These are phyloP conservation scores for Artomyces pyxidatus DNA, from an alignment of 768 basidiomycete genomes.

Conservation along the genomic window DNA sequence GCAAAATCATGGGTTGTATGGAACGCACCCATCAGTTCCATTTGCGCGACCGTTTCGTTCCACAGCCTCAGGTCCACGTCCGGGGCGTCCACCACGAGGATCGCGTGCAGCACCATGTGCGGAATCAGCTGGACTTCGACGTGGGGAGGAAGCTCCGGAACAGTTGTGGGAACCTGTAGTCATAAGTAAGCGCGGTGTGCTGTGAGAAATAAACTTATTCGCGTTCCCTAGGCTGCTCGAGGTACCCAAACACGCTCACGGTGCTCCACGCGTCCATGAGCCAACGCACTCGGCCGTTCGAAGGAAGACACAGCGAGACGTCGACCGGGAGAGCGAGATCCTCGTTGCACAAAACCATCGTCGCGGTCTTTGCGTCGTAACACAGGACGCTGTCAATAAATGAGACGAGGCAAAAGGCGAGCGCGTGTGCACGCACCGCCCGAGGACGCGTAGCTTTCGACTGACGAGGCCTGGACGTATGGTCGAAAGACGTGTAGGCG, in stretches of 20 bases:
- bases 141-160: constrained; percentile 1
- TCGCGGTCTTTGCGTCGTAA: constrained; percentile 11
- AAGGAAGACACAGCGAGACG: constrained; percentile 13
- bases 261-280: constrained; percentile 9
- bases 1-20: too few relatives aligned
- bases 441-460: constrained; percentile 15
- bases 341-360: constrained; percentile 12
- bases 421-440: constrained; percentile 8
- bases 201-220: not conserved
- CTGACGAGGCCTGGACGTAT: constrained; percentile 10
- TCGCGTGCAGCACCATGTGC: constrained; percentile 13
- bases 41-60: constrained; percentile 15
- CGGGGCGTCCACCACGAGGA: constrained; percentile 14
- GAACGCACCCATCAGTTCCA: constrained; percentile 12
- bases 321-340: constrained; percentile 6
- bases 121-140: constrained; percentile 3
- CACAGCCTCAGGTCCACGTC: constrained; percentile 12
- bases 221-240: constrained; percentile 10
- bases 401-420: not conserved
- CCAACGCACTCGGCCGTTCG: constrained; percentile 8
- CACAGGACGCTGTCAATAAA: constrained; percentile 7
- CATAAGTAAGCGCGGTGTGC: not conserved
- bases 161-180: not conserved
- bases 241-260: constrained; percentile 14
- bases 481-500: not conserved